These are phyloP conservation scores for Calonectria ilicicola DNA, from an alignment of 2,329 filamentous ascomycete genomes.

Conservation along the genomic window DNA sequence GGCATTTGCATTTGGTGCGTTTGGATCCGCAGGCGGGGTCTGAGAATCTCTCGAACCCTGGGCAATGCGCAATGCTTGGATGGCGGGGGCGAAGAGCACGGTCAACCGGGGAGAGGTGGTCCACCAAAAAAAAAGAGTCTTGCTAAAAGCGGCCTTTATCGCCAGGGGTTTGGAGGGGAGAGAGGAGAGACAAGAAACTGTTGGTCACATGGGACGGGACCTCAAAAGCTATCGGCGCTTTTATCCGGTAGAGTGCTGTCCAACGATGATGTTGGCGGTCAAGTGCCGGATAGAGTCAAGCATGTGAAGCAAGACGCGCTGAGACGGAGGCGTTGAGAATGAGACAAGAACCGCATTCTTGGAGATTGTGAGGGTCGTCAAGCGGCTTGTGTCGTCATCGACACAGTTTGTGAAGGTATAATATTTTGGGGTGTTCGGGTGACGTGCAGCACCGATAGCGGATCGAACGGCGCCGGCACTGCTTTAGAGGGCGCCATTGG, in stretches of 20 bases:
- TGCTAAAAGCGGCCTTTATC: background rate
- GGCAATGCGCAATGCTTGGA: background rate
- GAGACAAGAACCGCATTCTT: background rate
- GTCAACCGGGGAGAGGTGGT: background rate
- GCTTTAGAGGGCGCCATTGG: constrained; percentile 10
- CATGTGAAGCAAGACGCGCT: background rate
- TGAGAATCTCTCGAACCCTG: background rate
- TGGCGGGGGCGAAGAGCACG: constrained; percentile 11
- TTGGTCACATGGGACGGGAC: background rate
- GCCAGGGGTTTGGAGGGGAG: background rate
- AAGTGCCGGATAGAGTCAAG: background rate
- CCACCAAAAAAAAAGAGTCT: background rate
- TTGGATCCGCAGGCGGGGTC: constrained; percentile 11
- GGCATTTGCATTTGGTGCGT: background rate
- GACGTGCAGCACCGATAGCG: constrained; percentile 8
- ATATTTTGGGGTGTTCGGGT: background rate
- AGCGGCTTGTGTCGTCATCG: background rate
- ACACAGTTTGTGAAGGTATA: background rate
- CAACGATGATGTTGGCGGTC: background rate
- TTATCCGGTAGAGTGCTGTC: background rate
- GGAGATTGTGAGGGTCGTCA: background rate
- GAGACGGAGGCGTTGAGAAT: background rate
- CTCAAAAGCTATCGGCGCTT: background rate
- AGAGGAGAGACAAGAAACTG: background rate
- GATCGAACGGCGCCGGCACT: constrained; percentile 5